Base-by-base conservation (phyloP, 2,329 filamentous ascomycete species). In the Trichoderma atrobrunneum region DNA sequence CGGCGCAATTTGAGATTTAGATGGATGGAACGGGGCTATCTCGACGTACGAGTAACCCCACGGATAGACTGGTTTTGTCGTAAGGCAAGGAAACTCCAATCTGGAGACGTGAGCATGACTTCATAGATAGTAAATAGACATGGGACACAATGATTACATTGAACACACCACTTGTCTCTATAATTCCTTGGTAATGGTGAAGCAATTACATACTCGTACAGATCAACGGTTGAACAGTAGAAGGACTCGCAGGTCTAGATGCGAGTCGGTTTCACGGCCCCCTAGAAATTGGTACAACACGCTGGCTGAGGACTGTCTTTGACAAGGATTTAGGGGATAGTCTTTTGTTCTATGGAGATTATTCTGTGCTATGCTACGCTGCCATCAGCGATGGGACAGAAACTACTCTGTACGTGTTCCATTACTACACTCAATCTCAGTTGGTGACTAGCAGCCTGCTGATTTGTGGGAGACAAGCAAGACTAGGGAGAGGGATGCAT, bases 41-140 rank as follows among this genome's bases (percentile, higher is more conserved):
- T 62, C 67, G 1, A 62, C 30, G 28, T 26, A 28, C 11, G 43
- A 28, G 16, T 43, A 51, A 62, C 21, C 21, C 21, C 24, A 28
- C 1, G 21, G n/a, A 62, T 70, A 70, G 67, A 70, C 39, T 62
- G 67, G 39, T 54, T 34, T 34, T 60, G 67, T 34, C 67, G 57
- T 70, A 70, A 70, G 67, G 28, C 67, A 34, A 70, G 43, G 48
- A 51, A 54, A 54, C 30, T 32, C 5, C 39, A 16, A 70, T 14
- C 21, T 54, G 57, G 16, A 61, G 32, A 54, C 61, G 30, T 70
- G 57, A 62, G 28, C 67, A 62, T 70, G 57, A 36, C 57, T 54
- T 21, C 16, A 62, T 70, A 70, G 67, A 69, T 21, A 28, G n/a
- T 21, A 61, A 21, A 70, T 62, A 70, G 57, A 70, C 21, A 26